Evolutionary conservation across 192 early-diverging fungal genomes (phyloP).

Genomic region (Coemansia sp.): DNA sequence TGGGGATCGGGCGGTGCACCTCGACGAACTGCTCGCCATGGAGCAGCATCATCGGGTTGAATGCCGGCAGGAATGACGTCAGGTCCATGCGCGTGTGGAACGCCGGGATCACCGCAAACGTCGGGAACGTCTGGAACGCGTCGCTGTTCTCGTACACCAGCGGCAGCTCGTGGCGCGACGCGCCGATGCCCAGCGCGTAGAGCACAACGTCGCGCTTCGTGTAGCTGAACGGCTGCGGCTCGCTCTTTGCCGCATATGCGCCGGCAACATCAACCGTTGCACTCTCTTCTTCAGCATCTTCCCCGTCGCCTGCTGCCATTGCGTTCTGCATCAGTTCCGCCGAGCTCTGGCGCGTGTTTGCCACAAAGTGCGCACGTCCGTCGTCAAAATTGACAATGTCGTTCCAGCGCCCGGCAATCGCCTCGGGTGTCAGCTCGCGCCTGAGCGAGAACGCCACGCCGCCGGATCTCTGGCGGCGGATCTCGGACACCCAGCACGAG

Average conservation of each 20-base stretch:
- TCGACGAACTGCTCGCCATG: conserved; percentile 98
- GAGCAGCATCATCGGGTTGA: conserved; percentile 94
- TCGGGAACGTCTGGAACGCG: conserved; percentile 85
- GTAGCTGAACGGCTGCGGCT: conserved; percentile 69
- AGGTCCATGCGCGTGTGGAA: conserved; percentile 69
- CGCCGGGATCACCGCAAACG: conserved; percentile 87
- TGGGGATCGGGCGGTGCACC: conserved; percentile 84
- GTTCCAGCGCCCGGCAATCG: conserved; percentile 75
- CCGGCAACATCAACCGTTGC: conserved; percentile 65
- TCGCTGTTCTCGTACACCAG: conserved; percentile 93
- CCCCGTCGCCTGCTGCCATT: conserved; percentile 12
- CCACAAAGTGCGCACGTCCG: conserved; percentile 87
- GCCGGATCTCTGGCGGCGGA: conserved; percentile 95
- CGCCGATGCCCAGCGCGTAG: conserved; percentile 95
- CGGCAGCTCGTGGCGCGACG: conserved; percentile 79
- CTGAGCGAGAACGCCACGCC: conserved; percentile 90
- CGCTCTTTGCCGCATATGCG: conserved; percentile 62
- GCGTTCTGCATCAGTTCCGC: conserved; percentile 62
- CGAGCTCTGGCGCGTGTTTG: conserved; percentile 48
- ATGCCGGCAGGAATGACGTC: conserved; percentile 64
- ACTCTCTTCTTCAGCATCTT: conserved; percentile 23
- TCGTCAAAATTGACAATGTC: conserved; percentile 93
- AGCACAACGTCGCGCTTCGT: conserved; percentile 88
- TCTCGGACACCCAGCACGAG: conserved; percentile 91
- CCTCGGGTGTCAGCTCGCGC: conserved; percentile 79